These are phyloP conservation scores for Boletus pseudopeckii DNA, from an alignment of 768 basidiomycete genomes.

Conservation along the genomic window DNA sequence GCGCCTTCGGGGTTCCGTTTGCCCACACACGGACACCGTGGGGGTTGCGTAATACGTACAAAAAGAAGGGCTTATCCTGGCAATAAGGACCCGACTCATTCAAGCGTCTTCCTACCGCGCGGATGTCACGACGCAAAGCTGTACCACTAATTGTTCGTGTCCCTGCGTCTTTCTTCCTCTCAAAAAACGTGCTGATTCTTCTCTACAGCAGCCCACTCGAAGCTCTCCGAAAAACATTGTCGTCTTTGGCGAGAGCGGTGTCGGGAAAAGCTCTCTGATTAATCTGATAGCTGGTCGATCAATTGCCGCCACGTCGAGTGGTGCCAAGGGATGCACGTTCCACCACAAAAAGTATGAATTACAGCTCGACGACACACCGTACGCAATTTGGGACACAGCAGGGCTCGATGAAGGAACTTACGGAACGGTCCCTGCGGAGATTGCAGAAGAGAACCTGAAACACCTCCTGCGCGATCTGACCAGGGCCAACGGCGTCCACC, in stretches of 20 bases:
- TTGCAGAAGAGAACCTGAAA: conserved; percentile 27
- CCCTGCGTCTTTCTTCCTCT: conserved; percentile 1
- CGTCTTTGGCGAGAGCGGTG: conserved; percentile 29
- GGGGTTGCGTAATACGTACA: conserved; percentile 15
- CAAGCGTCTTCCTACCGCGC: conserved; percentile 13
- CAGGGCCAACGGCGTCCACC: conserved; percentile 27
- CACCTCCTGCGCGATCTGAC: conserved; percentile 24
- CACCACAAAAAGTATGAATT: conserved; percentile 27
- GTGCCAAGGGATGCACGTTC: conserved; percentile 36
- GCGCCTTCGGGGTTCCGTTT: conserved; percentile 21
- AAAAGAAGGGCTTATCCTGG: conserved; percentile 15
- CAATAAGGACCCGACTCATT: conserved; percentile 3
- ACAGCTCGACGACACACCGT: conserved; percentile 20
- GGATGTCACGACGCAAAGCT: conserved; percentile 24
- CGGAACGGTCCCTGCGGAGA: conserved; percentile 29
- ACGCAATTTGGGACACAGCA: conserved; percentile 37
- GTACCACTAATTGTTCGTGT: conserved; percentile 11
- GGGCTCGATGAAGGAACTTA: conserved; percentile 37
- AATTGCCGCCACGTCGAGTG: conserved; percentile 35
- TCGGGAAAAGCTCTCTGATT: conserved; percentile 43
- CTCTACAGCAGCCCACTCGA: conserved; percentile 7
- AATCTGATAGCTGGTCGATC: conserved; percentile 40
- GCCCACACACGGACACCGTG: conserved; percentile 5
- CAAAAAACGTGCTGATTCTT: conserved; percentile 3
- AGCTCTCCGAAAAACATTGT: conserved; percentile 24